Percentiles rank a stretch among this genome's conserved stretches.
These are phyloP conservation scores for Clonostachys byssicola DNA, from an alignment of 2,329 filamentous ascomycete species.

Conservation along the genomic window DNA sequence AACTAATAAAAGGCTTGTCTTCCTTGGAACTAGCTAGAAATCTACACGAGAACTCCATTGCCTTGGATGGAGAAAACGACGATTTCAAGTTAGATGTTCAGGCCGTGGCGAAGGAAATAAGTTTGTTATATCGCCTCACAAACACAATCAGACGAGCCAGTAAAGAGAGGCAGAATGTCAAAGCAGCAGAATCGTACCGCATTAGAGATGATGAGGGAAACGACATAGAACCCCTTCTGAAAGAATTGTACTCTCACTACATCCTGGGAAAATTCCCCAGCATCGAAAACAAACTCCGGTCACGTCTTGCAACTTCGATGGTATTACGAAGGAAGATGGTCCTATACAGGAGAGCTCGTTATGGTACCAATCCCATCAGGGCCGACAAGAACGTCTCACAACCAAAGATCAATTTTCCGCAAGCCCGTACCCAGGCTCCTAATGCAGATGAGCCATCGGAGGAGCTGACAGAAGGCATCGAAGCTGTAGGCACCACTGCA, in stretches of 20 bases:
- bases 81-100: not conserved
- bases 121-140: constrained; percentile 8
- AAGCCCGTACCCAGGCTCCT: not conserved
- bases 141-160: constrained; percentile 8
- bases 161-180: constrained; percentile 4
- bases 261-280: constrained; percentile 6
- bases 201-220: constrained; percentile 8
- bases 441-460: not conserved
- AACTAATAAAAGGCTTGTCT: not conserved
- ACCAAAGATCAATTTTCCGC: not conserved
- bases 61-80: not conserved
- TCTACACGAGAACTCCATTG: not conserved
- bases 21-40: not conserved
- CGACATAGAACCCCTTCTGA: constrained; percentile 3
- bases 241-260: constrained; percentile 3
- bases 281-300: constrained; percentile 1
- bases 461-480: not conserved
- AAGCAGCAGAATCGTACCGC: constrained; percentile 1
- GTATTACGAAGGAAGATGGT: constrained; percentile 6
- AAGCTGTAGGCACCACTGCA: not conserved
- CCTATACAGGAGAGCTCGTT: constrained; percentile 4
- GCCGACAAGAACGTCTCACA: not conserved
- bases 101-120: constrained; percentile 1
- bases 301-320: constrained; percentile 6
- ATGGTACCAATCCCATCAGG: constrained; percentile 1